phyloP scores from a whole-genome alignment of 805 yeast species.

The Zygoascus tannicola region DNA sequence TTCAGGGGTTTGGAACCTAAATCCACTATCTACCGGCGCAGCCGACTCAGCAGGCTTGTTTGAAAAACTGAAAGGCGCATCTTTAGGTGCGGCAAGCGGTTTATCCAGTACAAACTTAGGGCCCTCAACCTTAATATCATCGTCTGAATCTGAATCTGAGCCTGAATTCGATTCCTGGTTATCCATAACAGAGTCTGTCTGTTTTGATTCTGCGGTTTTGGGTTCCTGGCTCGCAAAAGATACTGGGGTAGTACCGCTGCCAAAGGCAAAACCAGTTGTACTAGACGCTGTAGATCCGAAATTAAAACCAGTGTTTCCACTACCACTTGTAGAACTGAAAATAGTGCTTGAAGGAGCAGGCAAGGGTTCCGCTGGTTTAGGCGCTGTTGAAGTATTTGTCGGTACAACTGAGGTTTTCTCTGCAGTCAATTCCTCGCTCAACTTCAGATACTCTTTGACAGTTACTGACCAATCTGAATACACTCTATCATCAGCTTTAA shows the following conservation, averaged over 20 bases:
- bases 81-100: conserved; percentile 35
- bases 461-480: conserved; percentile 42
- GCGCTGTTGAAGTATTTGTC: too few relatives aligned
- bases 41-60: conserved; percentile 19
- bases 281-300: neutral
- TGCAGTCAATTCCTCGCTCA: conserved; percentile 22
- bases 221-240: too few relatives aligned
- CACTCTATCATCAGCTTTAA: conserved; percentile 5
- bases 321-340: too few relatives aligned
- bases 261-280: too few relatives aligned
- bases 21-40: conserved; percentile 21
- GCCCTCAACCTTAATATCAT: conserved; percentile 61
- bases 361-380: too few relatives aligned
- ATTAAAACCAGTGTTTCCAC: neutral
- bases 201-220: too few relatives aligned
- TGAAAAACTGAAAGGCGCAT: conserved; percentile 41
- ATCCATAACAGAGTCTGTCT: neutral
- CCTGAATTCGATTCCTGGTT: neutral
- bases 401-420: too few relatives aligned
- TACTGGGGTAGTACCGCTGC: neutral
- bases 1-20: conserved; percentile 29
- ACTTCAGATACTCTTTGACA: conserved; percentile 50
- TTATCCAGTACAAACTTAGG: conserved; percentile 48
- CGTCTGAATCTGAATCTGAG: conserved; percentile 40
- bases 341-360: too few relatives aligned